Percentiles rank a stretch among this genome's conserved stretches.
phyloP scores from a whole-genome alignment of 2,329 filamentous ascomycete genomes.

The Tolypocladium ovalisporum region DNA sequence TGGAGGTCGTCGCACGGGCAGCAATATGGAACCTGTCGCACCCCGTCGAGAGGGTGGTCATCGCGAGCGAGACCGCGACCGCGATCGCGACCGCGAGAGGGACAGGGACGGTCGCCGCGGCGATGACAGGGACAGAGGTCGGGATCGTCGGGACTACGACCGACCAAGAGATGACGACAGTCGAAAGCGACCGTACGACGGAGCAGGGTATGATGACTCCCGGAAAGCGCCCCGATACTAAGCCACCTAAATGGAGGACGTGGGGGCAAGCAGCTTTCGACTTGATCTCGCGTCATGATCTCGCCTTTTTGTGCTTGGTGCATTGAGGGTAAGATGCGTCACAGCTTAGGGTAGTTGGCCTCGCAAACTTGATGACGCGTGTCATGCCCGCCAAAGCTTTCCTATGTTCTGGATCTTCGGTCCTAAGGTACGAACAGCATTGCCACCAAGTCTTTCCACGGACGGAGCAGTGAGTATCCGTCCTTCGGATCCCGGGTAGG shows the following conservation, averaged over 20 bases:
- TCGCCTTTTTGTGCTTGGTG: not conserved
- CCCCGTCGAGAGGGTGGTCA: conserved; percentile 53
- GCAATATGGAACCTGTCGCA: conserved; percentile 77
- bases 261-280: conserved; percentile 1
- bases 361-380: not conserved
- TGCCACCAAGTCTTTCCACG: not conserved
- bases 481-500: not conserved
- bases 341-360: not conserved
- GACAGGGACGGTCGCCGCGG: conserved; percentile 30
- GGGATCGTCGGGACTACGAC: conserved; percentile 30
- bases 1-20: conserved; percentile 46
- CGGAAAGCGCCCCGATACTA: conserved; percentile 56
- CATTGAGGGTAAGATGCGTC: not conserved
- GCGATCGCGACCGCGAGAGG: conserved; percentile 37
- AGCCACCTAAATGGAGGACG: conserved; percentile 6
- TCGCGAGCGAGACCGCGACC: conserved; percentile 37
- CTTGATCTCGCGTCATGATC: not conserved
- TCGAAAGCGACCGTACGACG: conserved; percentile 64
- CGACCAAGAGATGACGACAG: conserved; percentile 46
- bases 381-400: not conserved
- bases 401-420: not conserved
- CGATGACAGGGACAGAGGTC: conserved; percentile 17
- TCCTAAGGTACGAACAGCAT: not conserved
- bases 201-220: conserved; percentile 70
- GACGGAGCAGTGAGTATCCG: not conserved